Evolutionary conservation across 1,284 basidiomycete genomes (phyloP).

Genomic region (Austroboletus olivaceoglutinosus): DNA sequence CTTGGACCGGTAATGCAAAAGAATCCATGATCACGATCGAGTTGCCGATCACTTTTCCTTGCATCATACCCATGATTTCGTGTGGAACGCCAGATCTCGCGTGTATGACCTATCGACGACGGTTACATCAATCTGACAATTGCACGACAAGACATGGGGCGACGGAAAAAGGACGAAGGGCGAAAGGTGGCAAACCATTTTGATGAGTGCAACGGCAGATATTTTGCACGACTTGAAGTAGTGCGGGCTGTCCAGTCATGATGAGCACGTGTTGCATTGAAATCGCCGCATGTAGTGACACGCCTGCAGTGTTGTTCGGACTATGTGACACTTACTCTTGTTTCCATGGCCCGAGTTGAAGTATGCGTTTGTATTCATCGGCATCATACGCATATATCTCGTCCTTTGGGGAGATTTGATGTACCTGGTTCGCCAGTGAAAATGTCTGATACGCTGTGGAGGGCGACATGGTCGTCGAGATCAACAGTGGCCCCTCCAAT

Average conservation of each 20-base stretch:
- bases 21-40: constrained; percentile 94
- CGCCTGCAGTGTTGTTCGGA: constrained; percentile 5
- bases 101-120: constrained; percentile 78
- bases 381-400: constrained; percentile 80
- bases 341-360: constrained; percentile 79
- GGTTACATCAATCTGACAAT: not conserved
- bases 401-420: constrained; percentile 69
- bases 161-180: not conserved
- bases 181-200: constrained; percentile 82
- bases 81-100: constrained; percentile 95
- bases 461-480: constrained; percentile 25
- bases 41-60: constrained; percentile 88
- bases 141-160: too few relatives aligned
- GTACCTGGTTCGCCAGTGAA: constrained; percentile 78
- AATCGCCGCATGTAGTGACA: not conserved
- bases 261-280: constrained; percentile 4
- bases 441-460: constrained; percentile 77
- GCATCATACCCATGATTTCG: constrained; percentile 99
- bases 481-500: too few relatives aligned
- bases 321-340: constrained; percentile 59
- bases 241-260: constrained; percentile 60
- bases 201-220: constrained; percentile 92
- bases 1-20: constrained; percentile 95
- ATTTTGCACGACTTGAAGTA: constrained; percentile 96
- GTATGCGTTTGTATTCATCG: constrained; percentile 69